These are phyloP conservation scores for Ailanthus altissimus DNA, from an alignment of 345 rosid genomes.

Conservation along the genomic window DNA sequence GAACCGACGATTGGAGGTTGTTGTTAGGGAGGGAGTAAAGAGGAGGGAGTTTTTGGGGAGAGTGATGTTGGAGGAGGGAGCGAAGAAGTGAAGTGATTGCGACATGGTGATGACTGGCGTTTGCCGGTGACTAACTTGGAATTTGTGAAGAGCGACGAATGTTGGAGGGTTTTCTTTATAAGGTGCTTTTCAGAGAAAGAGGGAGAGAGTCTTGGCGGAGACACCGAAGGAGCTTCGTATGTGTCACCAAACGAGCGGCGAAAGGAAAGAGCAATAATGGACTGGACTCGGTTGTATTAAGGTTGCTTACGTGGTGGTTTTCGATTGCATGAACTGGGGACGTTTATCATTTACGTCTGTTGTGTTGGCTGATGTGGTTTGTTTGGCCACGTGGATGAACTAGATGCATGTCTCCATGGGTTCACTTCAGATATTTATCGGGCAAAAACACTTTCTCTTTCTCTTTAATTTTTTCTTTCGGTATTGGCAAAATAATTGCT, in stretches of 20 bases:
- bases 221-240: slow-evolving; percentile 35
- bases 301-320: not conserved
- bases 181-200: too few relatives aligned
- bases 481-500: not conserved
- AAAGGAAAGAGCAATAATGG: not conserved
- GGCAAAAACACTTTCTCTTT: not conserved
- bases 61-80: slow-evolving; percentile 44
- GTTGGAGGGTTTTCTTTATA: not conserved
- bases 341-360: not conserved
- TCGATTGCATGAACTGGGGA: too few relatives aligned
- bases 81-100: slow-evolving; percentile 62
- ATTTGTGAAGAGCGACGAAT: not conserved
- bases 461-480: not conserved
- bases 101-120: slow-evolving; percentile 43
- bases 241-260: slow-evolving; percentile 30
- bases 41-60: slow-evolving; percentile 37
- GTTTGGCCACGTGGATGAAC: not conserved
- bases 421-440: not conserved
- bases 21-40: slow-evolving; percentile 35
- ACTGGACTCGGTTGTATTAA: not conserved
- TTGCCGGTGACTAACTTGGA: slow-evolving; percentile 12
- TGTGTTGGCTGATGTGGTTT: not conserved
- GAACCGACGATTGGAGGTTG: slow-evolving; percentile 37
- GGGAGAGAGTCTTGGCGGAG: slow-evolving; percentile 36
- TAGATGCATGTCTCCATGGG: not conserved